Base-by-base conservation (phyloP, 2,329 filamentous ascomycete species). In the Exophiala calicioides region DNA sequence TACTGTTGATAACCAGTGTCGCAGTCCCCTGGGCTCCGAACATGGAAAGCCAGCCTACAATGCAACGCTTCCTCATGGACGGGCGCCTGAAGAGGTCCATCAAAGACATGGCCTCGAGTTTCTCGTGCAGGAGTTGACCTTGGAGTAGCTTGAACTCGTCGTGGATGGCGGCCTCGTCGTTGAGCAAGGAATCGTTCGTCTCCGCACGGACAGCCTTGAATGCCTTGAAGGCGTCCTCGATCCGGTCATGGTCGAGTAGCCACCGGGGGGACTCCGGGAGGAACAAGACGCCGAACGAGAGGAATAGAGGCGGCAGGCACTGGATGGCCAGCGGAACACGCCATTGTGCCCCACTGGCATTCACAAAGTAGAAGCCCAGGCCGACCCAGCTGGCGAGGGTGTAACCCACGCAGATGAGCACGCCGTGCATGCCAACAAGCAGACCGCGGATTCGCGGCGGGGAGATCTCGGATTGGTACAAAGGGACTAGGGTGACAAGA, bases 261-360 rank as follows among this genome's bases (percentile, higher is more conserved):
- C 59, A 62, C 4, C 60, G 54, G 13, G 60, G 61, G 0, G 55
- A 59, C 44, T 62, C 60, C 2, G 61, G 61, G 12, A 60, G 53
- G 39, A 61, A 59, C 3, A 54, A 33, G 20, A 75, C 69, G 3
- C 67, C 72, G 44, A 75, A 60, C 24, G 73, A 63, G 6, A 62
- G 51, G 15, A 58, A 30, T 18, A 58, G 13, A 8, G 51, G 51
- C 13, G 33, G 35, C 5, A 53, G 19, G 12, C 43, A 40, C 36
- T 53, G 51, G 23, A 57, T 49, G 23, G 44, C 51, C 13, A 54
- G 30, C 9, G 54, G 54, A 3, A 49, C 13, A 2, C 54, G 51
- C 51, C 51, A 57, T 16, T 52, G 44, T 2, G 42, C 33, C 10
- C 20, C 47, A 18, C 32, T 34, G 18, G 45, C 45, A 15, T 45